Conservation (phyloP, 257 asterid species). For the Haberlea rhodopensis region DNA sequence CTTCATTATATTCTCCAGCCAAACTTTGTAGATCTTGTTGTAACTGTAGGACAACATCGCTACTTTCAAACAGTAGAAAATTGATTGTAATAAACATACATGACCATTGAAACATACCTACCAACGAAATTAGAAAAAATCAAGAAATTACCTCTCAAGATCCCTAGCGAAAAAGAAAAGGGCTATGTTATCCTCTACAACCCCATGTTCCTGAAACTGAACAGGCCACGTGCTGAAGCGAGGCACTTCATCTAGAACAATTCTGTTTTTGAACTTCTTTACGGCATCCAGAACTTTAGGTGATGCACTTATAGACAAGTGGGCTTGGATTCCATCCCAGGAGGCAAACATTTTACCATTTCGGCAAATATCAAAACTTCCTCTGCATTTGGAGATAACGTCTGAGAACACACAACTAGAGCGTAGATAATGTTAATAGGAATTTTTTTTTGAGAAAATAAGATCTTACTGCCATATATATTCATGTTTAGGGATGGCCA, state of each 20-base stretch:
- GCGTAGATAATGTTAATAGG: constrained; percentile 12
- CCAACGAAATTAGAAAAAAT: background rate
- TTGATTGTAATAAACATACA: constrained; percentile 11
- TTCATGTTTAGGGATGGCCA: constrained; percentile 69
- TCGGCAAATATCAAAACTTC: constrained; percentile 67
- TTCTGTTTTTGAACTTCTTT: constrained; percentile 53
- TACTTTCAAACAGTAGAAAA: constrained; percentile 26
- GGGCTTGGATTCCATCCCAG: constrained; percentile 87
- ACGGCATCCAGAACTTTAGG: constrained; percentile 61
- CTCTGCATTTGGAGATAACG: constrained; percentile 50
- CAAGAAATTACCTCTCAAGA: constrained; percentile 52
- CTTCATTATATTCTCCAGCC: constrained; percentile 76
- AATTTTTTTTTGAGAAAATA: constrained; percentile 11
- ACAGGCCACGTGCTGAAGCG: constrained; percentile 78
- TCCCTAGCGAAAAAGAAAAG: constrained; percentile 85
- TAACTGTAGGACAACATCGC: constrained; percentile 50
- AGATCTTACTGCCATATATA: constrained; percentile 79
- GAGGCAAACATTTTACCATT: constrained; percentile 44
- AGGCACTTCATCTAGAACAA: constrained; percentile 65
- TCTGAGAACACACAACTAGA: constrained; percentile 23
- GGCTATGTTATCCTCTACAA: constrained; percentile 70
- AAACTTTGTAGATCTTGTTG: constrained; percentile 64
- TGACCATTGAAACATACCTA: background rate
- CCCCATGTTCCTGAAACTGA: constrained; percentile 86
- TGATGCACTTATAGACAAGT: constrained; percentile 72